phyloP scores from a whole-genome alignment of 257 asterid genomes.

The Solanum arcanum region DNA sequence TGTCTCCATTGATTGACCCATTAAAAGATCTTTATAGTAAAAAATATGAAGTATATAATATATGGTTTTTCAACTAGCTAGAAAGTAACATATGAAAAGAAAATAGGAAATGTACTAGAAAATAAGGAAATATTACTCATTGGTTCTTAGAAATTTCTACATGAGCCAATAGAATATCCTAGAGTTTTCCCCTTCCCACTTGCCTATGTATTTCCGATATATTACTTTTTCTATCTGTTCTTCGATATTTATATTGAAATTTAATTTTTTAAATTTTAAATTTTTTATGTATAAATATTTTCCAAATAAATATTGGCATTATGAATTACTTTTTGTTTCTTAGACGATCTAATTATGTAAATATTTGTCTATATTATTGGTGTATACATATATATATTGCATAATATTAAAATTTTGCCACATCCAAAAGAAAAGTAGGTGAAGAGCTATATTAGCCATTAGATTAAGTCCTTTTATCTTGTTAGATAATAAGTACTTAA shows the following conservation, averaged over 20 bases:
- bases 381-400: background rate
- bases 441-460: background rate
- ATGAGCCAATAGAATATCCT: conserved; percentile 7
- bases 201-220: background rate
- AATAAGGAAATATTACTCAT: background rate
- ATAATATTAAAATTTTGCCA: background rate
- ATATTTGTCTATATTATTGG: background rate
- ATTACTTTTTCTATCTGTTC: too few species aligned
- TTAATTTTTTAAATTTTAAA: accelerated
- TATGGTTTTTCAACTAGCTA: background rate
- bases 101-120: background rate
- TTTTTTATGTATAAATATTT: too few species aligned
- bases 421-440: background rate
- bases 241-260: accelerated
- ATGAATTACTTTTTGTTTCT: background rate
- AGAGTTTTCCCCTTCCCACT: background rate
- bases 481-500: background rate
- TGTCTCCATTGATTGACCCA: background rate
- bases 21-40: background rate
- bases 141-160: background rate
- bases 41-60: background rate
- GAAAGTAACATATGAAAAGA: background rate
- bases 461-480: background rate
- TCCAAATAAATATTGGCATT: background rate
- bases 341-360: too few species aligned